These are phyloP conservation scores for Prillingera fragicola DNA, from an alignment of 1,284 basidiomycete genomes.

Conservation along the genomic window DNA sequence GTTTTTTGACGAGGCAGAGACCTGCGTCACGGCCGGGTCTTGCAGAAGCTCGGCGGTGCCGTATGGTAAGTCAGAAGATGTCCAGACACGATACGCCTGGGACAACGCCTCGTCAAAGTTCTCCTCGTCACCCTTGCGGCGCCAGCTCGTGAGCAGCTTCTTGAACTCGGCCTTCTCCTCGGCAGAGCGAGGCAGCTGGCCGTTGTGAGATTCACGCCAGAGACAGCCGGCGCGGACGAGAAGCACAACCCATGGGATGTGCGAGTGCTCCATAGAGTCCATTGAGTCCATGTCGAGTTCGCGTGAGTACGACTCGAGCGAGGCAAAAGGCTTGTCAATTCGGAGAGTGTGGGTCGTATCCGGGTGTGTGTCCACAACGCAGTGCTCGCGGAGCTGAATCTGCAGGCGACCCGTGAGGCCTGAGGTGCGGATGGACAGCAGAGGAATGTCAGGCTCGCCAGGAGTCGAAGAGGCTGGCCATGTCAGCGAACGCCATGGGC, in stretches of 20 bases:
- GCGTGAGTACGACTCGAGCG: slow-evolving; percentile 65
- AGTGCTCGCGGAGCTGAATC: slow-evolving; percentile 79
- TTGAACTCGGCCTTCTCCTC: slow-evolving; percentile 78
- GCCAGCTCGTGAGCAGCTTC: slow-evolving; percentile 39
- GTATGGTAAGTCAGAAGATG: slow-evolving; percentile 60
- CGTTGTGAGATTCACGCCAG: slow-evolving; percentile 58
- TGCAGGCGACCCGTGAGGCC: slow-evolving; percentile 85
- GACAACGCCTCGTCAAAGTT: slow-evolving; percentile 90
- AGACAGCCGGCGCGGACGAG: slow-evolving; percentile 73
- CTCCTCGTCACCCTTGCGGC: slow-evolving; percentile 75
- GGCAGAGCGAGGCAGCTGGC: slow-evolving; percentile 46
- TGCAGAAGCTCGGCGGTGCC: slow-evolving; percentile 63
- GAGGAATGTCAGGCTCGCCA: slow-evolving; percentile 54
- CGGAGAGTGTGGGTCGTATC: slow-evolving; percentile 77
- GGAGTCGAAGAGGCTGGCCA: slow-evolving; percentile 26
- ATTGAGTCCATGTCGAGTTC: slow-evolving; percentile 65
- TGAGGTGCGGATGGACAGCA: slow-evolving; percentile 71
- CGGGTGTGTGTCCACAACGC: slow-evolving; percentile 86
- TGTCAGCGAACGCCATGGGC: slow-evolving; percentile 7
- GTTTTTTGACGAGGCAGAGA: slow-evolving; percentile 53
- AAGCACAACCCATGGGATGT: slow-evolving; percentile 80
- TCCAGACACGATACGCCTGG: slow-evolving; percentile 71
- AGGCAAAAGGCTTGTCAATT: slow-evolving; percentile 82
- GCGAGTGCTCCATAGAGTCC: slow-evolving; percentile 78
- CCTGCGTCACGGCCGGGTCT: slow-evolving; percentile 54